Base-by-base conservation (phyloP, 352 stramenopile species). In the Pythium coloratum region DNA sequence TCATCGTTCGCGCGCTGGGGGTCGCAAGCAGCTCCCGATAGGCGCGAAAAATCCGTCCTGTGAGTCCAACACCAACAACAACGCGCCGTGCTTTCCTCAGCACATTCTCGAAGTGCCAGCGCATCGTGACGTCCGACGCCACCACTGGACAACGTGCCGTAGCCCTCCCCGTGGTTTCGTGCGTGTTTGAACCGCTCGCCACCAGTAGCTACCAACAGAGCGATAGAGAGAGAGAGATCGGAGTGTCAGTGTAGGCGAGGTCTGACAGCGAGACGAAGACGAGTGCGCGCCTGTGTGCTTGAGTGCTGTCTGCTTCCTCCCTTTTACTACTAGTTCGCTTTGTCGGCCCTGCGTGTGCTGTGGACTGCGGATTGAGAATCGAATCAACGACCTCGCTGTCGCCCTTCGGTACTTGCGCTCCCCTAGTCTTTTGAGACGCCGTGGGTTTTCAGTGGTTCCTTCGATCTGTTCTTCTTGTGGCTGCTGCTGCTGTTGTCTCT, bases 71-170 rank as follows among this genome's bases (percentile, higher is more conserved):
- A 24, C 20, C 20, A 24, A 24, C 20, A 24, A 24, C 20, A 24
- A 53, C 49, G 49, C 7, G 20, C 24, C 2, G n/a, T 40, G 51
- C 10, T 0, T 3, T 58, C 32, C 47, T 1, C 10, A 0, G 64
- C 46, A 44, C 64, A 71, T 71, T 71, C 59, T 66, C 64, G 57
- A 71, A 71, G 62, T 53, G 64, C 58, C 64, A 71, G 7, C 30
- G 33, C 57, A 62, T 44, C 50, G 57, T 71, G 64, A 71, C 64
- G 18, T n/a, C 40, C 38, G 34, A 12, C 20, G 14, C 8, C 7
- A 12, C 18, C 7, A 42, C 16, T 61, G 24, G 49, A 20, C 18
- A 9, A 10, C 36, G 8, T 42, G 18, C 42, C 16, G 3, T 38
- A 38, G 33, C 33, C 33, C 33, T 38, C 33, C 16, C 36, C 36